Conservation (phyloP, 169 alveolate species). For the Plasmodium fragile region DNA sequence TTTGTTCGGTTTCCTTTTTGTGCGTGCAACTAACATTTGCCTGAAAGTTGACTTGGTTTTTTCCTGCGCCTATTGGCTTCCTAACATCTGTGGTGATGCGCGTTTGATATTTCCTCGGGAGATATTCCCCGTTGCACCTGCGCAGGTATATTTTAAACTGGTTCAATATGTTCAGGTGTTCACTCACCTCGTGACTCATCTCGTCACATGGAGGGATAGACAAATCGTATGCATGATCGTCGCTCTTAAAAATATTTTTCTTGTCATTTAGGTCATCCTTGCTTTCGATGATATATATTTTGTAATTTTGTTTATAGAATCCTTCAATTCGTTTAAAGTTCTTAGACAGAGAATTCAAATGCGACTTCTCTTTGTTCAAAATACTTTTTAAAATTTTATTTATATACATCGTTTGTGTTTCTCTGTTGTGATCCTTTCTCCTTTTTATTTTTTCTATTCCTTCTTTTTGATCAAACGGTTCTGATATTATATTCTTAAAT, state of each 20-base stretch:
- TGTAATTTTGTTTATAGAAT: slow-evolving; percentile 41
- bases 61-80: background rate
- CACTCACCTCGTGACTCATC: background rate
- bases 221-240: slow-evolving; percentile 6
- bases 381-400: slow-evolving; percentile 64
- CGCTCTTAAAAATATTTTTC: slow-evolving; percentile 29
- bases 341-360: slow-evolving; percentile 47
- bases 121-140: background rate
- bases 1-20: background rate
- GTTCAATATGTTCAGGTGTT: slow-evolving; percentile 37
- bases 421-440: background rate
- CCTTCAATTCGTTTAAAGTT: slow-evolving; percentile 61
- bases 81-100: background rate
- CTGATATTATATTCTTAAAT: slow-evolving; percentile 23
- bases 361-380: slow-evolving; percentile 36
- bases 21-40: background rate
- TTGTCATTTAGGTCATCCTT: slow-evolving; percentile 10
- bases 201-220: background rate
- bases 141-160: slow-evolving; percentile 27
- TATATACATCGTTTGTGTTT: slow-evolving; percentile 8
- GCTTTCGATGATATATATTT: slow-evolving; percentile 29
- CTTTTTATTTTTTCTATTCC: background rate
- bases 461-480: background rate
- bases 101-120: background rate
- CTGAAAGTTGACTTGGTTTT: background rate